phyloP scores from a whole-genome alignment of 106 monocot genomes.

The Dioscorea dumetorum region DNA sequence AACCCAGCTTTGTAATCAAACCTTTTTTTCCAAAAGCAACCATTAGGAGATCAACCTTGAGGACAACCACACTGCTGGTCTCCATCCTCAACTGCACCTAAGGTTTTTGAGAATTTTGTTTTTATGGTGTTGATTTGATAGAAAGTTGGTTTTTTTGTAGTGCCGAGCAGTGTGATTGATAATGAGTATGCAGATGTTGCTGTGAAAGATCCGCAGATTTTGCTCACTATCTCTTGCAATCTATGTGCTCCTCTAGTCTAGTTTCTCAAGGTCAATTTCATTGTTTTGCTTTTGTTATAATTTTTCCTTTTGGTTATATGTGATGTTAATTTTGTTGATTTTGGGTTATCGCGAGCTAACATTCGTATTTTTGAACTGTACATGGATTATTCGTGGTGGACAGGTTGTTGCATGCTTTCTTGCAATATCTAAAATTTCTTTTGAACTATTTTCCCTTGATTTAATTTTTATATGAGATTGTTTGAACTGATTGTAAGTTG shows the following conservation, averaged over 20 bases:
- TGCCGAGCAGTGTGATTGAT: conserved; percentile 51
- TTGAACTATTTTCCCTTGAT: too few relatives aligned
- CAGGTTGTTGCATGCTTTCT: conserved; percentile 47
- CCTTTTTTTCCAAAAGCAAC: too few relatives aligned
- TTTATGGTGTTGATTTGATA: neutral
- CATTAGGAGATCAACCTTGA: conserved; percentile 72
- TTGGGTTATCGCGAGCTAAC: conserved; percentile 61
- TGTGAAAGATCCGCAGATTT: conserved; percentile 52
- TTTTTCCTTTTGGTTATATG: too few relatives aligned
- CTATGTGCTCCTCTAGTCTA: conserved; percentile 93
- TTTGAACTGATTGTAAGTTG: too few relatives aligned
- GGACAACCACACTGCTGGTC: conserved; percentile 52
- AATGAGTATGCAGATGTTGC: conserved; percentile 66
- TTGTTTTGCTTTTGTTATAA: too few relatives aligned
- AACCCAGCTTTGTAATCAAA: too few relatives aligned
- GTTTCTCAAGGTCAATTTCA: conserved; percentile 67
- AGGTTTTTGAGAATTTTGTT: neutral
- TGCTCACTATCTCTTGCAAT: conserved; percentile 74
- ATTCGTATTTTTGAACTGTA: conserved; percentile 82
- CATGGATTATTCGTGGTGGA: conserved; percentile 93
- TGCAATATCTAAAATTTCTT: neutral
- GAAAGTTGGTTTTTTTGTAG: conserved; percentile 17
- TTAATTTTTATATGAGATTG: too few relatives aligned
- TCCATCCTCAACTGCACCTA: neutral
- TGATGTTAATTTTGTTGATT: neutral